A percentile compares a stretch with the other conserved stretches of the same genome.
Conservation (phyloP, 768 basidiomycete species). For the Lactarius sanguifluus region DNA sequence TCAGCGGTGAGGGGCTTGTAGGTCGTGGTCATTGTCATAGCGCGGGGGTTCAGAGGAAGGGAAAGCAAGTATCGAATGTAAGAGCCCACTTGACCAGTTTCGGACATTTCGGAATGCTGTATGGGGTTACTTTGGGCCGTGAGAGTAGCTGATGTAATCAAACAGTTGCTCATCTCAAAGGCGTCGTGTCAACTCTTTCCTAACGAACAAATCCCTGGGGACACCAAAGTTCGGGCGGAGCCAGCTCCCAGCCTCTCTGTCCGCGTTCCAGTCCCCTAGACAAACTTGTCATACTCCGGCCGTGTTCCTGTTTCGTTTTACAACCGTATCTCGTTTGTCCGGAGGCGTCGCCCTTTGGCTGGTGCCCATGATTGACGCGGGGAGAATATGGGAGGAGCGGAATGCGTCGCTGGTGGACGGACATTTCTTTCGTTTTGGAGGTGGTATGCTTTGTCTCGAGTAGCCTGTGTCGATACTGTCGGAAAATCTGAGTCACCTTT, state of each 20-base stretch:
- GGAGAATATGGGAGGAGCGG: constrained; percentile 40
- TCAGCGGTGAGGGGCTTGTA: constrained; percentile 49
- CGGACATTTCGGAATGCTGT: not conserved
- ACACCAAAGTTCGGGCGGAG: constrained; percentile 94
- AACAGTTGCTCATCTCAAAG: not conserved
- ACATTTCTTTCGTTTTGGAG: constrained; percentile 33
- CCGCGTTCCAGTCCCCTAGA: constrained; percentile 96
- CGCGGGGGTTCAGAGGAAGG: not conserved
- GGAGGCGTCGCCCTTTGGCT: constrained; percentile 69
- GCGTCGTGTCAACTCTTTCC: constrained; percentile 21
- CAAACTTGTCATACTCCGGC: constrained; percentile 35
- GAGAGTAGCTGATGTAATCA: constrained; percentile 48
- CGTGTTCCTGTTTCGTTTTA: constrained; percentile 40
- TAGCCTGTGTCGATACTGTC: not conserved
- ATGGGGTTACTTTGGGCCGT: constrained; percentile 25
- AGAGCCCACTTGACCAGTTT: not conserved
- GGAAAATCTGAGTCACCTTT: not conserved
- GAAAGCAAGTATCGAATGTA: not conserved
- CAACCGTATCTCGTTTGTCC: constrained; percentile 46
- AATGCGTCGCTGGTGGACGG: constrained; percentile 37
- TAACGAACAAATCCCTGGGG: constrained; percentile 72
- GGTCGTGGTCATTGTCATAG: constrained; percentile 47
- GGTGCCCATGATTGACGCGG: constrained; percentile 62
- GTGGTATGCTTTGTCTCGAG: not conserved
- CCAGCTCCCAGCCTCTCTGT: constrained; percentile 75